These are phyloP conservation scores for Hyparrhenia diplandra DNA, from an alignment of 176 grass and related monocot genomes.

Conservation along the genomic window DNA sequence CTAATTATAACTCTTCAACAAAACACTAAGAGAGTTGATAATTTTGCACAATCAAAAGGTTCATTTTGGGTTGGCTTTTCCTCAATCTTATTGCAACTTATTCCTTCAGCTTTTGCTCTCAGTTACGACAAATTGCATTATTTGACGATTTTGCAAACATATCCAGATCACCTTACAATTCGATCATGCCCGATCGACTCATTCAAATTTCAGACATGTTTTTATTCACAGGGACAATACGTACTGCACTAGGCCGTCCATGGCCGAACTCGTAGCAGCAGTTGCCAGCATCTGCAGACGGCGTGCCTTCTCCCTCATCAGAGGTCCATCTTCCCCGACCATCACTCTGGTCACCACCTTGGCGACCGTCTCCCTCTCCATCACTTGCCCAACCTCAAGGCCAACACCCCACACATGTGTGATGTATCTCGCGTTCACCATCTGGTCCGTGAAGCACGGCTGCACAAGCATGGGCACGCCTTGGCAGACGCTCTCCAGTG, in stretches of 20 bases:
- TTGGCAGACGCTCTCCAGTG: slow-evolving; percentile 5
- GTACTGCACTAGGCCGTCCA: slow-evolving; percentile 12
- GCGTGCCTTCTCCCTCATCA: background rate
- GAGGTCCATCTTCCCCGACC: slow-evolving; percentile 25
- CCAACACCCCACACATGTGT: slow-evolving; percentile 29
- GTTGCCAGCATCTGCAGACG: background rate
- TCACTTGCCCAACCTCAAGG: background rate
- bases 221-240: background rate
- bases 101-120: too few species aligned
- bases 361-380: background rate
- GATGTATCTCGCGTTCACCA: slow-evolving; percentile 32
- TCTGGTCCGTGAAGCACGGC: slow-evolving; percentile 43
- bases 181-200: too few species aligned
- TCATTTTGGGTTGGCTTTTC: too few species aligned
- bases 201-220: too few species aligned
- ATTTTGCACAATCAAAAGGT: too few species aligned
- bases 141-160: too few species aligned
- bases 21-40: too few species aligned
- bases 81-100: too few species aligned
- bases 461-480: slow-evolving; percentile 42
- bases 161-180: too few species aligned
- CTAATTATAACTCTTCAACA: too few species aligned
- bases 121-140: too few species aligned
- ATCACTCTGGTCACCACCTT: slow-evolving; percentile 12
- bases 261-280: background rate